A percentile compares a stretch with the other conserved stretches of the same genome.
phyloP scores from a whole-genome alignment of 345 rosid species.

The Ceriops tagal region DNA sequence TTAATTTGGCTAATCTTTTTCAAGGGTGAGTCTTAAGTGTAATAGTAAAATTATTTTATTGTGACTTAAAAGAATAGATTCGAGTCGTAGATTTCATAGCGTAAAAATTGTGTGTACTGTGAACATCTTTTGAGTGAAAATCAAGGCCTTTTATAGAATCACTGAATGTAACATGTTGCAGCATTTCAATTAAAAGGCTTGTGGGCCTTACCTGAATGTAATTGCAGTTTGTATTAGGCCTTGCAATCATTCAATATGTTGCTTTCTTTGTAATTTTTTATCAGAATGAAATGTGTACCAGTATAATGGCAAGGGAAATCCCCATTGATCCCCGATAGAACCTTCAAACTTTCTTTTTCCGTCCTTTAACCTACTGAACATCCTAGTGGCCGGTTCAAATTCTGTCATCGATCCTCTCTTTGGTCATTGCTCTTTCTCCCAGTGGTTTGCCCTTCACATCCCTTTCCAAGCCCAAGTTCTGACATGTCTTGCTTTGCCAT shows the following conservation, averaged over 20 bases:
- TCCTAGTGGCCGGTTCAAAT: not conserved
- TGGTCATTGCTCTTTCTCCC: conserved; percentile 10
- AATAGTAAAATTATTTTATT: too few species aligned
- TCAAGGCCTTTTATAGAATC: too few species aligned
- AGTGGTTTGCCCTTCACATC: conserved; percentile 29
- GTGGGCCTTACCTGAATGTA: too few species aligned
- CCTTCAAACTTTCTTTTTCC: not conserved
- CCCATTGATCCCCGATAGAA: not conserved
- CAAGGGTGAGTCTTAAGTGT: too few species aligned
- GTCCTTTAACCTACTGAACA: not conserved
- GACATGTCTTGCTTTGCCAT: conserved; percentile 88
- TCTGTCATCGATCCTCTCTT: conserved; percentile 17
- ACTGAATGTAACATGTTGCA: too few species aligned
- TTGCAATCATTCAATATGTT: not conserved
- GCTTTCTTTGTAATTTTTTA: not conserved
- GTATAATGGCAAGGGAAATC: not conserved
- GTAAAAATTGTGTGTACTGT: too few species aligned
- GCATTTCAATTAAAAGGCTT: not conserved
- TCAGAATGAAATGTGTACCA: not conserved
- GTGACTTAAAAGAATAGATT: too few species aligned
- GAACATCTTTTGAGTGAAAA: too few species aligned
- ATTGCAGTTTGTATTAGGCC: not conserved
- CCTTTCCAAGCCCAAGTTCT: conserved; percentile 70
- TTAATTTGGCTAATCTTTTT: too few species aligned
- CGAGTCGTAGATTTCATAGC: too few species aligned